These are phyloP conservation scores for Apiotrichum gracile DNA, from an alignment of 1,284 basidiomycete species.

Conservation along the genomic window DNA sequence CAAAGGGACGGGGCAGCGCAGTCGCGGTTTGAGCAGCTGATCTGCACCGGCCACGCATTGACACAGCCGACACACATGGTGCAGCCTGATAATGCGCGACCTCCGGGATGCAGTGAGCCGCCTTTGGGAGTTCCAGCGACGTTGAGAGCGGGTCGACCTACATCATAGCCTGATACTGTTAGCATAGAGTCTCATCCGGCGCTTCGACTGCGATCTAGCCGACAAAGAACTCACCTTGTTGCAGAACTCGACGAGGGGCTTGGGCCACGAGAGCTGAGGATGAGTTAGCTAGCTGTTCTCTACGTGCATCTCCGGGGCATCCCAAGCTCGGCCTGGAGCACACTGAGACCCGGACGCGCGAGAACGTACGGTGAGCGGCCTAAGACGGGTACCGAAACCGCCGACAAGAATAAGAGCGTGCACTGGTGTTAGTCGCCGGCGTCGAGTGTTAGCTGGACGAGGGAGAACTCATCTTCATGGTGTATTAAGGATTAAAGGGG, in stretches of 20 bases:
- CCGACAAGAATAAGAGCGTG: constrained; percentile 50
- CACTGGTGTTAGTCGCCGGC: constrained; percentile 9
- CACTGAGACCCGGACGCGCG: too few relatives aligned
- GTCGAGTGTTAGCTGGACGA: background rate
- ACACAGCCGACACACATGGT: background rate
- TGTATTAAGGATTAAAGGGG: constrained; percentile 1
- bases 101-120: too few relatives aligned
- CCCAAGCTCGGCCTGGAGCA: too few relatives aligned
- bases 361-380: constrained; percentile 51
- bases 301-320: too few relatives aligned
- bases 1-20: too few relatives aligned
- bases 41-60: too few relatives aligned
- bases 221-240: constrained; percentile 51
- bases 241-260: constrained; percentile 53
- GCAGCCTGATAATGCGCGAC: background rate
- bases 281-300: background rate
- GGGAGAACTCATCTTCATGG: constrained; percentile 43
- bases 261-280: constrained; percentile 47
- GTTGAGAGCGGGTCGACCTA: too few relatives aligned
- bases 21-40: too few relatives aligned
- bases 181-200: too few relatives aligned
- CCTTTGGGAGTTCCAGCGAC: too few relatives aligned
- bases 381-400: constrained; percentile 52
- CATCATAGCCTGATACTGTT: constrained; percentile 43
- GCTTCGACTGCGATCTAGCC: too few relatives aligned